Evolutionary conservation across 176 grass and related monocot species (phyloP), one percentile per base, ranked within the genome.

Genomic region (Thalia dealbata): DNA sequence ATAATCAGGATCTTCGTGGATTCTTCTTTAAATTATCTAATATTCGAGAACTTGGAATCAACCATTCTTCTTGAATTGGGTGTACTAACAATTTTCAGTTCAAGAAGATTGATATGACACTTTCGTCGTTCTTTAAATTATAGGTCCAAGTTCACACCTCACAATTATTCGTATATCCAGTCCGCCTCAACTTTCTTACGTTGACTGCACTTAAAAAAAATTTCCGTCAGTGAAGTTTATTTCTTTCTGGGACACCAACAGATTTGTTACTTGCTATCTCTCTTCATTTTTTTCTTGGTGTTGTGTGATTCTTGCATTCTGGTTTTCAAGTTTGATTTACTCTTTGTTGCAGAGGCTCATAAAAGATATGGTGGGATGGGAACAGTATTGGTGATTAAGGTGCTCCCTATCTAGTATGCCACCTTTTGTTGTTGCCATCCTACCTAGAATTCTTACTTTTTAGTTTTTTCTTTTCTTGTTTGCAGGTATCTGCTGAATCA

Each of bases 341-440:
- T 48, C 82, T 61, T 83, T 64, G 24, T 87, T 88, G 76, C 82
- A 99, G 95, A 90, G 75, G 90, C 95, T 73, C 95, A 99, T 84
- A 93, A 93, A 87, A 91, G 71, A 71, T 99, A 91, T 77, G 95
- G 83, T 46, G 95, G 90, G 50, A 91, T 99, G 85, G 95, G 95
- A 62, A 99, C 95, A 61, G 14, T 99, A 69, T 79, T 99, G 75
- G 95, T 99, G 59, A 99, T 91, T 65, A 93, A 99, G 95, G 95
- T 99, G 18, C 23, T 13, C 35, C 29, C 50, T 21, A 28, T 41
- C 14, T 30, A 10, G 13, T 13, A 61, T 18, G 2, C 30, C 15
- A 10, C 10, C 60, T 70, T 41, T 14, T 14, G 10, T 75, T 50
- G 30, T n/a, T 11, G 24, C 14, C 48, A 67, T 61, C 42, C 26